Base-by-base conservation (phyloP, 345 rosid species). In the Populus ilicifolia region DNA sequence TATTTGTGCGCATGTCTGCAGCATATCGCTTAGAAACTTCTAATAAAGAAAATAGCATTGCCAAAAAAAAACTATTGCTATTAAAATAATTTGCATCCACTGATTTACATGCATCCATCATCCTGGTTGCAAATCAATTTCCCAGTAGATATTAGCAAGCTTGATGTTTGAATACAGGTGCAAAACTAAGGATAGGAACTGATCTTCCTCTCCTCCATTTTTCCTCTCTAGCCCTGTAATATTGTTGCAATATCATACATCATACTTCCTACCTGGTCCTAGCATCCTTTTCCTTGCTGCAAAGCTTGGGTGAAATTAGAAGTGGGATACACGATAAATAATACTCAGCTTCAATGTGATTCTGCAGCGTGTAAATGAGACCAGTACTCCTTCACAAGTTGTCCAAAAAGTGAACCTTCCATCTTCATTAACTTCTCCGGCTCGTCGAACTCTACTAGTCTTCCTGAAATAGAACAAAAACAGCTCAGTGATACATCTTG, bases 381-480 rank as follows among this genome's bases (percentile, higher is more conserved):
- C 98, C 99, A 90, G 76, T 91, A 90, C 80, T 89, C 98, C 84
- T 89, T 88, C 29, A 93, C 97, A 38, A 95, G 97, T 85, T 85
- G 92, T 29, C 97, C 93, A 30, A 90, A 91, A 79, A 93, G 73
- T 0, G 97, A 95, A 39, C 84, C 80, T 77, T 93, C 96, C 20
- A 66, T 80, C 84, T 90, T 84, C 91, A 89, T 89, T 72, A 93
- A 63, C 88, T 85, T 84, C 86, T 72, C 83, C 3, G 95, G 97
- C 81, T 92, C 88, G 59, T 94, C 97, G 72, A 87, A 91, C 89
- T 94, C 98, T 80, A 90, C 88, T 12, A 92, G 77, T 71, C 83
- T 79, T 67, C 99, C 99, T 95, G 87, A 63, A 52, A 79, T 9
- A 56, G 6, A 63, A 43, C 29, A 25, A 30, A 83, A 81, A 65